Conservation (phyloP, 2,329 filamentous ascomycete species). For the Paraphaeosphaeria minitans region DNA sequence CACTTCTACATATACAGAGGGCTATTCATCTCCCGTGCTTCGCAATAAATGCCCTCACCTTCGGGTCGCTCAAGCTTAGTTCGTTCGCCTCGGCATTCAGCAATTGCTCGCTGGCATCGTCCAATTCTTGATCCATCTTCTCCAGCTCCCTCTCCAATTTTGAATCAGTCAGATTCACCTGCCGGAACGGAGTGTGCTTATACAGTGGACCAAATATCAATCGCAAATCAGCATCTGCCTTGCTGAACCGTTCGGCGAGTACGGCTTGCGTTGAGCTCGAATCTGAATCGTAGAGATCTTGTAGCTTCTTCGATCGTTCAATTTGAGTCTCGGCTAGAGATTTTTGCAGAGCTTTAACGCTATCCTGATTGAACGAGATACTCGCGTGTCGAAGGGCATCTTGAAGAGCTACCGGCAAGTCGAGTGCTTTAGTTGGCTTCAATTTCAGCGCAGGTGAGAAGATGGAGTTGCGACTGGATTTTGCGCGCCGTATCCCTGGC, state of each 20-base stretch:
- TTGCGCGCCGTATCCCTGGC: conserved; percentile 27
- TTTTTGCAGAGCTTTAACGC: conserved; percentile 29
- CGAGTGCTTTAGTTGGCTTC: conserved; percentile 31
- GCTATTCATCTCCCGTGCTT: conserved; percentile 33
- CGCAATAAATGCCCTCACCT: conserved; percentile 38
- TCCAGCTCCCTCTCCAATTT: conserved; percentile 40
- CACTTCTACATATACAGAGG: neutral
- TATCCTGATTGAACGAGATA: conserved; percentile 38
- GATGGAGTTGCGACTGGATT: conserved; percentile 29
- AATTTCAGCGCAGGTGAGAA: conserved; percentile 39
- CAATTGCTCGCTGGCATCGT: conserved; percentile 46
- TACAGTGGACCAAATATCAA: conserved; percentile 46
- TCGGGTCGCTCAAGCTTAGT: conserved; percentile 37
- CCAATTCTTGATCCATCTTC: conserved; percentile 45
- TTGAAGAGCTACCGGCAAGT: conserved; percentile 39
- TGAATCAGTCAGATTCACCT: conserved; percentile 30
- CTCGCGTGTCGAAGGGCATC: conserved; percentile 43
- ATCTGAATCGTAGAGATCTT: conserved; percentile 40
- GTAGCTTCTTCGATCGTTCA: conserved; percentile 44
- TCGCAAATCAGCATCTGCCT: conserved; percentile 45
- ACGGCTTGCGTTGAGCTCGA: conserved; percentile 39
- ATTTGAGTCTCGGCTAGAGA: conserved; percentile 33
- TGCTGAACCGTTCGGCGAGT: conserved; percentile 43
- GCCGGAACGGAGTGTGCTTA: conserved; percentile 41
- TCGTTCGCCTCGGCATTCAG: conserved; percentile 41